Conservation (phyloP, 208 protist species). For the Acanthamoeba sp. region DNA sequence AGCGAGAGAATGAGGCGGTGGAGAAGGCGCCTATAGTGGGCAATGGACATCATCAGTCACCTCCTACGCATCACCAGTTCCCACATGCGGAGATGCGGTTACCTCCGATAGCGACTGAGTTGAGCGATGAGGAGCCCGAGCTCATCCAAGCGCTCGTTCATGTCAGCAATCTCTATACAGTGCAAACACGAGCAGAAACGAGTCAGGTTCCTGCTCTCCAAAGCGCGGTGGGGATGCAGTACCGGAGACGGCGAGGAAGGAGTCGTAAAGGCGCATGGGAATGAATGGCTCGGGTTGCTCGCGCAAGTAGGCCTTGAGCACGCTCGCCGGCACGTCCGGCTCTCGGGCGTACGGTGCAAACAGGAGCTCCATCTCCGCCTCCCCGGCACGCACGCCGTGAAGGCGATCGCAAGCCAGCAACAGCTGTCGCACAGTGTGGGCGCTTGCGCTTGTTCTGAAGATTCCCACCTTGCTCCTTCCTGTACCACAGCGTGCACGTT, state of each 20-base stretch:
- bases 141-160: background rate
- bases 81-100: background rate
- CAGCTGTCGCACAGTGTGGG: background rate
- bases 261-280: background rate
- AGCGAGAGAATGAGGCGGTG: background rate
- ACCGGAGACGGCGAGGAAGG: background rate
- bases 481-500: background rate
- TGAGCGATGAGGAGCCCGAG: background rate
- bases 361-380: background rate
- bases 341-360: background rate
- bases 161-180: background rate
- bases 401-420: background rate
- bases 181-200: too few relatives aligned
- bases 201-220: too few relatives aligned
- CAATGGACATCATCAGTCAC: background rate
- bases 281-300: background rate
- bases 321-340: background rate
- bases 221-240: background rate
- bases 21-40: background rate
- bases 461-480: background rate
- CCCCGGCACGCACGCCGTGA: background rate
- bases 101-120: background rate
- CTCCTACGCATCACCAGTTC: background rate
- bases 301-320: conserved; percentile 13
- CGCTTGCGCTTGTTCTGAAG: background rate